Percentiles rank a stretch among this genome's conserved stretches.
phyloP scores from a whole-genome alignment of 768 basidiomycete species.

The Rhizopogon salebrosus region DNA sequence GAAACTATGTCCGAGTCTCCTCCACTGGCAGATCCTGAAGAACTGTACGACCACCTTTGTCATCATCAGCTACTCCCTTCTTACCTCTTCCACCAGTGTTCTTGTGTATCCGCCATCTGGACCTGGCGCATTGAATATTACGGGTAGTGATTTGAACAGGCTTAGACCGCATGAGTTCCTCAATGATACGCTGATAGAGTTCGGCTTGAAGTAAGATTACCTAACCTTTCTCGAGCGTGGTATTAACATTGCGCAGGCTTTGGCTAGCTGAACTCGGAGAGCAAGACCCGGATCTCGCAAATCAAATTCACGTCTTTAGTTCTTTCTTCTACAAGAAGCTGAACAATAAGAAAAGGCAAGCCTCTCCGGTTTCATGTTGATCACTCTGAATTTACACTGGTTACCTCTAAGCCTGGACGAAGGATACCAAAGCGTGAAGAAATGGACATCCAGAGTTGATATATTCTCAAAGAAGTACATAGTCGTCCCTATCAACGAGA shows the following conservation, averaged over 20 bases:
- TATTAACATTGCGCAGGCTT: constrained; percentile 38
- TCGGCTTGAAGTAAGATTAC: constrained; percentile 77
- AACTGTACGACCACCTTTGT: constrained; percentile 45
- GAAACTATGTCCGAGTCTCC: constrained; percentile 26
- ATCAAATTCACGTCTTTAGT: constrained; percentile 86
- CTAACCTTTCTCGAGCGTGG: neutral
- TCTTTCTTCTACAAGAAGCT: constrained; percentile 98
- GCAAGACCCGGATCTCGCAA: constrained; percentile 54
- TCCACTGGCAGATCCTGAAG: constrained; percentile 45
- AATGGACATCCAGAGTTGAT: constrained; percentile 90
- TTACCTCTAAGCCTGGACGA: constrained; percentile 38
- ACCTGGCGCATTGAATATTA: constrained; percentile 77
- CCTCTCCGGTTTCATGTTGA: constrained; percentile 1
- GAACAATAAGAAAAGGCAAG: constrained; percentile 56
- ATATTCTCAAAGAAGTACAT: constrained; percentile 90
- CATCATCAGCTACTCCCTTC: neutral
- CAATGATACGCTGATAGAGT: constrained; percentile 96
- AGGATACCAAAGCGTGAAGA: constrained; percentile 80
- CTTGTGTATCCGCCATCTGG: constrained; percentile 68
- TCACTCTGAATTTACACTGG: neutral
- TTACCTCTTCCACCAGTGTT: constrained; percentile 41
- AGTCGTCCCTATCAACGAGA: constrained; percentile 94
- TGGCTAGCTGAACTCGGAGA: constrained; percentile 61
- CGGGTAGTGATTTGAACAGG: constrained; percentile 69
- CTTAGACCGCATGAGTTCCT: constrained; percentile 79